Evolutionary conservation across 2,329 filamentous ascomycete genomes (phyloP).

Genomic region (Didymella exigua): DNA sequence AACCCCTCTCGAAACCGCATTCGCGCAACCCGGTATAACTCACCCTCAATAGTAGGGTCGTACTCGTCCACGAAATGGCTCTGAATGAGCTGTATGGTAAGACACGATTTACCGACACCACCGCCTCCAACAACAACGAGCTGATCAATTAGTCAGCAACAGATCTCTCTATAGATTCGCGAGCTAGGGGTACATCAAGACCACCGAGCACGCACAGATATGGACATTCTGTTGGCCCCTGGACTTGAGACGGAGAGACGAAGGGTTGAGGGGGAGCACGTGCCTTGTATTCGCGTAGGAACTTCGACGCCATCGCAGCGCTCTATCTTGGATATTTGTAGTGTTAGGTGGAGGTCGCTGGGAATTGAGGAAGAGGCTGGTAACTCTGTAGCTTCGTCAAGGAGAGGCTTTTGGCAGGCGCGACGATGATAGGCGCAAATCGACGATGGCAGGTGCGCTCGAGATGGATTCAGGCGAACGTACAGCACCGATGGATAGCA

Average conservation of each 20-base stretch:
- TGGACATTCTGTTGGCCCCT: neutral
- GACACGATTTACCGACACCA: constrained; percentile 98
- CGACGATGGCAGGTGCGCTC: constrained; percentile 23
- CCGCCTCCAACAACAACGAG: constrained; percentile 93
- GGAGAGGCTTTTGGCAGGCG: constrained; percentile 26
- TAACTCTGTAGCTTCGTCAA: constrained; percentile 1
- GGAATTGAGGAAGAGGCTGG: constrained; percentile 16
- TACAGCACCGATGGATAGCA: constrained; percentile 7
- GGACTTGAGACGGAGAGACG: neutral
- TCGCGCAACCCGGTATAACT: constrained; percentile 30
- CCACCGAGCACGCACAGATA: neutral
- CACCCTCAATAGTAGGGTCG: constrained; percentile 98
- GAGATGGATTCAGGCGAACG: constrained; percentile 8
- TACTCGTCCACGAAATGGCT: constrained; percentile 99
- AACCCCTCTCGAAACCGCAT: neutral
- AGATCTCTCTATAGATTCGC: neutral
- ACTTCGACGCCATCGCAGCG: constrained; percentile 47
- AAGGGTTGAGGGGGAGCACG: neutral
- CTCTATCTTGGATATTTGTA: neutral
- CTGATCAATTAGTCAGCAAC: constrained; percentile 10
- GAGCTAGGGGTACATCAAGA: neutral
- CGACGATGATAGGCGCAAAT: constrained; percentile 15
- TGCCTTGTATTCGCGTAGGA: constrained; percentile 58
- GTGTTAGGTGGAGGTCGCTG: constrained; percentile 19
- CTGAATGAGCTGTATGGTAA: constrained; percentile 83